Percentiles rank a stretch among this genome's conserved stretches.
These are phyloP conservation scores for Phytophthora pisi DNA, from an alignment of 352 stramenopile genomes.

Conservation along the genomic window DNA sequence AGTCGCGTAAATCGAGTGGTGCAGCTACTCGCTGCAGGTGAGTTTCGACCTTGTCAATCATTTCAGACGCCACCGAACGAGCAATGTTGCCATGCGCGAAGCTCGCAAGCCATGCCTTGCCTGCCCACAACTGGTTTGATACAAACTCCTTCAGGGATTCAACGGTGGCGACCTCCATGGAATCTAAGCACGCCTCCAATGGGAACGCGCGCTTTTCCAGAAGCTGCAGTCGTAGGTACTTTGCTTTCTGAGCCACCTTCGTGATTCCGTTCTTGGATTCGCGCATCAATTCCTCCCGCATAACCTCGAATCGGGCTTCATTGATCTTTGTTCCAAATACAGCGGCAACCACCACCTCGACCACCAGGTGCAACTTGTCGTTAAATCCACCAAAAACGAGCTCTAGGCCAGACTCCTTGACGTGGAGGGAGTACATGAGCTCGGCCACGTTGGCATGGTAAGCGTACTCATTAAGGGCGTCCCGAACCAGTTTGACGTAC, in stretches of 20 bases:
- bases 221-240: constrained; percentile 69
- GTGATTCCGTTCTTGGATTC: constrained; percentile 68
- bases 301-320: constrained; percentile 60
- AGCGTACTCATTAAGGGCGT: constrained; percentile 74
- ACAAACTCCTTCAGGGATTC: constrained; percentile 50
- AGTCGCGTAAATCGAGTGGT: constrained; percentile 32
- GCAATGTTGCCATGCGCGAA: constrained; percentile 83
- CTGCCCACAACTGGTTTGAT: constrained; percentile 51
- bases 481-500: constrained; percentile 66
- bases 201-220: constrained; percentile 60
- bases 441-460: constrained; percentile 80
- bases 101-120: constrained; percentile 52
- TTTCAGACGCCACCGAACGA: constrained; percentile 29
- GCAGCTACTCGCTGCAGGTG: constrained; percentile 45
- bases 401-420: constrained; percentile 70
- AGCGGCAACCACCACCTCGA: constrained; percentile 62
- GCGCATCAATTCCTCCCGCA: constrained; percentile 74
- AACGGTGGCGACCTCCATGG: constrained; percentile 48
- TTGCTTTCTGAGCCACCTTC: constrained; percentile 64
- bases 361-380: constrained; percentile 71
- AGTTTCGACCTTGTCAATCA: constrained; percentile 51
- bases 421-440: constrained; percentile 69
- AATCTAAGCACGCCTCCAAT: constrained; percentile 47
- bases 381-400: constrained; percentile 80
- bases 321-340: constrained; percentile 58